Percentiles rank a stretch among this genome's conserved stretches.
phyloP scores from a whole-genome alignment of 306 rosid species.

The Cucurbita pepo region DNA sequence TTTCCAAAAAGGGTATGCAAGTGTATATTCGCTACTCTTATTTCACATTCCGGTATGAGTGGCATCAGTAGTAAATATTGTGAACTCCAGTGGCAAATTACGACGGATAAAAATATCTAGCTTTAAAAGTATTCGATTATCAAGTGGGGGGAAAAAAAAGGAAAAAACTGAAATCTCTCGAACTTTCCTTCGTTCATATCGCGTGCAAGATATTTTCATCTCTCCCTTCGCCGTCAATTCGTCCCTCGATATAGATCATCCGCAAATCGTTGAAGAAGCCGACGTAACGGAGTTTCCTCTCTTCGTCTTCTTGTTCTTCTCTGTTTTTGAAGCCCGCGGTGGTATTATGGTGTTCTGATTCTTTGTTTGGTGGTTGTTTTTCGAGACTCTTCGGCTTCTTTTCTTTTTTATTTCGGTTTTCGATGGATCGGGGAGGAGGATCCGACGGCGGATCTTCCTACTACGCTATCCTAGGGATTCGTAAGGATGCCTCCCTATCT shows the following conservation, averaged over 20 bases:
- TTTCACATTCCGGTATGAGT: background rate
- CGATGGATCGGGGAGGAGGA: constrained; percentile 75
- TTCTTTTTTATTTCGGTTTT: background rate
- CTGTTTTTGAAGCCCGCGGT: background rate
- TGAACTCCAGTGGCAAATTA: background rate
- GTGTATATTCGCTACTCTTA: background rate
- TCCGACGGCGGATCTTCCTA: constrained; percentile 65
- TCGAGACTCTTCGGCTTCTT: background rate
- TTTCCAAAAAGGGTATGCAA: background rate
- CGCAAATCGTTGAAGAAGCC: background rate
- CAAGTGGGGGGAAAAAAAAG: background rate
- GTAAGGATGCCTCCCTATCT: constrained; percentile 69
- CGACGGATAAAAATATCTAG: constrained; percentile 42
- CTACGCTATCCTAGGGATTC: constrained; percentile 72
- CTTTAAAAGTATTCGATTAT: background rate
- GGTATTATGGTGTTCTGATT: background rate
- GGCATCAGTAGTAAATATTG: background rate
- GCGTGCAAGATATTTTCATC: constrained; percentile 40
- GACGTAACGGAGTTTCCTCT: background rate
- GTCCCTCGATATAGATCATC: background rate
- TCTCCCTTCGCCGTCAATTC: constrained; percentile 2
- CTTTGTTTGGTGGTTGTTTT: background rate
- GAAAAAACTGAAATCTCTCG: constrained; percentile 19
- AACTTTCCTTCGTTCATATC: constrained; percentile 27
- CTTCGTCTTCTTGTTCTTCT: background rate